Evolutionary conservation across 371 early-diverging fungal species (phyloP).

Genomic region (Mortierella sp.): DNA sequence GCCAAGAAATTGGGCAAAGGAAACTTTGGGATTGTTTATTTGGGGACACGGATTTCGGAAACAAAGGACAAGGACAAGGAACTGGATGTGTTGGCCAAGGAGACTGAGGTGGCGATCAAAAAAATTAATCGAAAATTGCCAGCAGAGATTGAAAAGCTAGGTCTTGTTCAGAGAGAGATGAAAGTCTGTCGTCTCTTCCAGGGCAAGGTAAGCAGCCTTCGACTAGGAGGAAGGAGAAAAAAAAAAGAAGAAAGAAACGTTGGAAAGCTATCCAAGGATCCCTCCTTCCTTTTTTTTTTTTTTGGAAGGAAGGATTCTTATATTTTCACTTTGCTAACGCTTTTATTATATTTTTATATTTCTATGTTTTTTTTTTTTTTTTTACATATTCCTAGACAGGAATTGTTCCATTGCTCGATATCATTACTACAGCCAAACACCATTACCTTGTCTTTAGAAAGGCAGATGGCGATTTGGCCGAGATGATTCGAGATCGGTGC

Average conservation of each 20-base stretch:
- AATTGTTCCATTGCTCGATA: conserved; percentile 36
- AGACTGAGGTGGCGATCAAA: conserved; percentile 36
- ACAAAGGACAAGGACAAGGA: neutral
- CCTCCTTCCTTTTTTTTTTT: neutral
- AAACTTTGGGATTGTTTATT: conserved; percentile 49
- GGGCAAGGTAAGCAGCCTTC: conserved; percentile 19
- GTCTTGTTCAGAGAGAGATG: conserved; percentile 44
- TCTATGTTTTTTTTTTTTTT: neutral
- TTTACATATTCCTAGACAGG: conserved; percentile 12
- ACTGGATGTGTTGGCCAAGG: neutral
- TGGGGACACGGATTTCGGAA: conserved; percentile 19
- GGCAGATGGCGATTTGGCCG: conserved; percentile 42
- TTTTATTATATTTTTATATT: neutral
- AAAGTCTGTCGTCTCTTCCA: conserved; percentile 33
- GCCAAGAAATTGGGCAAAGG: conserved; percentile 48
- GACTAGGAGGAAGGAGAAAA: neutral
- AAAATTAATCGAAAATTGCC: conserved; percentile 45
- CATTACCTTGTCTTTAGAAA: conserved; percentile 47
- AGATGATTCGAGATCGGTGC: conserved; percentile 29
- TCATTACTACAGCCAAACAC: conserved; percentile 48
- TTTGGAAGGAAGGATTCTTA: too few relatives aligned
- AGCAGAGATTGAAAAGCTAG: conserved; percentile 44
- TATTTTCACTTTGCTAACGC: neutral
- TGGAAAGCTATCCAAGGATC: too few relatives aligned
- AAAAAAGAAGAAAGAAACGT: neutral